phyloP scores from a whole-genome alignment of 176 grass and related monocot genomes.

The Oropetium thomaeum region DNA sequence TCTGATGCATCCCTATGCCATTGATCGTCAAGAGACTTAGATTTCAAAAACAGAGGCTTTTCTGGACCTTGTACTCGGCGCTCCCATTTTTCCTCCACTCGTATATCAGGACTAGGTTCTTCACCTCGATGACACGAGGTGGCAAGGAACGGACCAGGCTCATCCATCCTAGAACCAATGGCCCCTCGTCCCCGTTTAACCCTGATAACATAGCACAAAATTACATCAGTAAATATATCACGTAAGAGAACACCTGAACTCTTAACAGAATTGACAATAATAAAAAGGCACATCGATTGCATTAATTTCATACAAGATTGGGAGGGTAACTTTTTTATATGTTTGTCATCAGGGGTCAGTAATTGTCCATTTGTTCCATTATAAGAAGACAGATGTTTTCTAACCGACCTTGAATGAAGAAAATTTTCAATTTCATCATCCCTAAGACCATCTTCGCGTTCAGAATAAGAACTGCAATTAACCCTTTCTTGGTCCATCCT shows the following conservation, averaged over 20 bases:
- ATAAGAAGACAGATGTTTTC: background rate
- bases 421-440: conserved; percentile 84
- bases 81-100: conserved; percentile 59
- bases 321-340: background rate
- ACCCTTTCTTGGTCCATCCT: conserved; percentile 37
- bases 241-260: background rate
- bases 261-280: background rate
- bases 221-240: conserved; percentile 7
- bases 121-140: conserved; percentile 23
- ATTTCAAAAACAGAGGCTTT: conserved; percentile 59
- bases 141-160: conserved; percentile 67
- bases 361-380: background rate
- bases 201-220: conserved; percentile 37
- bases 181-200: conserved; percentile 78
- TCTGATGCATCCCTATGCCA: conserved; percentile 20
- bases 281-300: background rate
- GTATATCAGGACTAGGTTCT: conserved; percentile 24
- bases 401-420: conserved; percentile 79
- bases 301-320: background rate
- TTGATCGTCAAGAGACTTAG: conserved; percentile 24
- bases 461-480: conserved; percentile 37
- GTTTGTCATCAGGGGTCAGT: background rate
- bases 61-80: conserved; percentile 57
- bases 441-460: conserved; percentile 44
- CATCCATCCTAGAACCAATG: conserved; percentile 88